phyloP scores from a whole-genome alignment of 345 rosid genomes.

The Alliaria petiolata region DNA sequence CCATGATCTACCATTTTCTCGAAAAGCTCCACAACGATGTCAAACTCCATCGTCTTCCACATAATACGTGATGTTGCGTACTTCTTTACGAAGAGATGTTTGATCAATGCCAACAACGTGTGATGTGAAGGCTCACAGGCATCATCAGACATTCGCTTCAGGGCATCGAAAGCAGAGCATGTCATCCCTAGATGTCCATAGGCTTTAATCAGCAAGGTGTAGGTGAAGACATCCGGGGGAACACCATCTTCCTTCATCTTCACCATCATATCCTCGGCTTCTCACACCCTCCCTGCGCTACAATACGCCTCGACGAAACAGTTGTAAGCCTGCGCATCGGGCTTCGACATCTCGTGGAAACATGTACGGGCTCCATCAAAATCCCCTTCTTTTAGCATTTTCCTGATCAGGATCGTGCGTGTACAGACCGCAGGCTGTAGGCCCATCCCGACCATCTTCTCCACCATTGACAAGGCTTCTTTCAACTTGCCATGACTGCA shows the following conservation, averaged over 20 bases:
- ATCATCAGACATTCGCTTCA: slow-evolving; percentile 63
- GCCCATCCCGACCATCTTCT: slow-evolving; percentile 44
- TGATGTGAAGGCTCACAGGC: slow-evolving; percentile 67
- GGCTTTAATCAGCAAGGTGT: slow-evolving; percentile 52
- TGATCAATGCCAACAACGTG: slow-evolving; percentile 51
- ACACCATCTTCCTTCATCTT: slow-evolving; percentile 56
- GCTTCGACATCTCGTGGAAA: slow-evolving; percentile 44
- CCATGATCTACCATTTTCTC: slow-evolving; percentile 56
- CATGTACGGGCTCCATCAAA: slow-evolving; percentile 43
- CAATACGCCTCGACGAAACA: slow-evolving; percentile 57
- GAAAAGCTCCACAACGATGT: slow-evolving; percentile 43
- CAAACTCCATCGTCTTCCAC: slow-evolving; percentile 58
- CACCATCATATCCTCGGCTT: slow-evolving; percentile 56
- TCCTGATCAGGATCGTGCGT: slow-evolving; percentile 50
- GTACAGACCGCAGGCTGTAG: slow-evolving; percentile 46
- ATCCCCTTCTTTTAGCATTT: slow-evolving; percentile 51
- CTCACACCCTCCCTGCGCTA: slow-evolving; percentile 47
- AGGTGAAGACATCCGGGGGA: slow-evolving; percentile 52
- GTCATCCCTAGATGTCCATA: slow-evolving; percentile 51
- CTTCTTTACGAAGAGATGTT: slow-evolving; percentile 27
- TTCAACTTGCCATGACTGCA: slow-evolving; percentile 43
- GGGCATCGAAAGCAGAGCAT: slow-evolving; percentile 53
- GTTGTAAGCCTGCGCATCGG: slow-evolving; percentile 56
- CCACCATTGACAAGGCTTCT: slow-evolving; percentile 41
- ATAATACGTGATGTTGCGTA: slow-evolving; percentile 17